phyloP scores from a whole-genome alignment of 169 alveolate genomes.

The Sarcocystis neurona region DNA sequence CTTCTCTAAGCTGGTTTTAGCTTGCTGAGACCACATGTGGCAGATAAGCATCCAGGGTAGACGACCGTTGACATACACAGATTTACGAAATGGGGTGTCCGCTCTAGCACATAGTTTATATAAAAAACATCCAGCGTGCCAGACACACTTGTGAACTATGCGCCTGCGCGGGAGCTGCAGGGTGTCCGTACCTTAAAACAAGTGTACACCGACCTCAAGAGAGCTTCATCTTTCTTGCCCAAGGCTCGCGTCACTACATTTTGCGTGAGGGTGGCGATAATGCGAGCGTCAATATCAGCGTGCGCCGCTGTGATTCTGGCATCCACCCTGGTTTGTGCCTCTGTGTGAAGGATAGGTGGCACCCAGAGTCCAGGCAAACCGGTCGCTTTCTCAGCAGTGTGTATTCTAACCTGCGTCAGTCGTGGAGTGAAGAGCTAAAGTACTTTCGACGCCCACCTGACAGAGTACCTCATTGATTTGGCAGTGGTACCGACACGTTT shows the following conservation, averaged over 20 bases:
- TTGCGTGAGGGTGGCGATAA: not conserved
- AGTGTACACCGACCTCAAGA: not conserved
- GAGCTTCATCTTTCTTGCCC: not conserved
- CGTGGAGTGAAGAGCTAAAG: not conserved
- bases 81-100: no score
- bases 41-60: no score
- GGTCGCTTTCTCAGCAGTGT: not conserved
- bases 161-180: not conserved
- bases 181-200: not conserved
- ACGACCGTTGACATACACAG: no score
- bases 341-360: not conserved
- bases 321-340: constrained; percentile 10
- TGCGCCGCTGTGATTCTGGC: not conserved
- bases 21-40: constrained; percentile 1
- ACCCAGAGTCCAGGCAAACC: not conserved
- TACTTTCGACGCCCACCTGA: not conserved
- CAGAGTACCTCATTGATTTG: not conserved
- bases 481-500: constrained; percentile 16
- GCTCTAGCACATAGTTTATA: no score
- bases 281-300: not conserved
- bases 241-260: not conserved
- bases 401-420: constrained; percentile 6
- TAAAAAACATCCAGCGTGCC: no score
- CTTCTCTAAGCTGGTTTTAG: not conserved
- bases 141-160: no score